These are phyloP conservation scores for Henckelia pumila DNA, from an alignment of 257 asterid species.

Conservation along the genomic window DNA sequence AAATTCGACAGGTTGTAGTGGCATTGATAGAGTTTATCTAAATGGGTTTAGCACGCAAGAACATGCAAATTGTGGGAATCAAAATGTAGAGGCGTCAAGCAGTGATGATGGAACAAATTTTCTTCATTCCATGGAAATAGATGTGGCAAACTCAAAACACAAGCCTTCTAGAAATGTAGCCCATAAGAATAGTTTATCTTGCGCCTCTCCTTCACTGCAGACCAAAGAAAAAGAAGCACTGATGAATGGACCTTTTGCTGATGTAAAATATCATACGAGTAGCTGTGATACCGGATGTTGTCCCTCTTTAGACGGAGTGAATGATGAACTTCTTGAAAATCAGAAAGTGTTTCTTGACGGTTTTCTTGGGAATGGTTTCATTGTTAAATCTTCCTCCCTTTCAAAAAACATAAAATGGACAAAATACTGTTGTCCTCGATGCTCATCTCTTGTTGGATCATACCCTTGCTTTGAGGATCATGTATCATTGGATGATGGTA, in stretches of 20 bases:
- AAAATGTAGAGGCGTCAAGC: slow-evolving; percentile 8
- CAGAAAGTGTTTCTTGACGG: slow-evolving; percentile 83
- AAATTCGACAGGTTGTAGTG: slow-evolving; percentile 19
- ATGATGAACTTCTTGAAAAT: slow-evolving; percentile 53
- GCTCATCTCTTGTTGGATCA: slow-evolving; percentile 74
- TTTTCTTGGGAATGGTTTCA: slow-evolving; percentile 75
- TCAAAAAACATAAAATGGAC: slow-evolving; percentile 73
- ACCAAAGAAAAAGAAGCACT: slow-evolving; percentile 32
- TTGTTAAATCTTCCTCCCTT: slow-evolving; percentile 66
- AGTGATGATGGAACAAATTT: slow-evolving; percentile 8
- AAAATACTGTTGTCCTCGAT: slow-evolving; percentile 63
- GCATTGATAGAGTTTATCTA: slow-evolving; percentile 18
- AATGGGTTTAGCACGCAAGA: slow-evolving; percentile 25
- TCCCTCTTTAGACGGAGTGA: slow-evolving; percentile 28
- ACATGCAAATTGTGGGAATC: slow-evolving; percentile 23
- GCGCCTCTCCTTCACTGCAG: slow-evolving; percentile 31
- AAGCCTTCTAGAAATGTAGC: slow-evolving; percentile 27
- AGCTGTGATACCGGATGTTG: slow-evolving; percentile 38
- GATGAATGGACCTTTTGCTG: slow-evolving; percentile 9
- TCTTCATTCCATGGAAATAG: slow-evolving; percentile 22
- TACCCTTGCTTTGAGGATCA: slow-evolving; percentile 67
- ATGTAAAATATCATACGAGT: slow-evolving; percentile 12
- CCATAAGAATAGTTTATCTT: slow-evolving; percentile 34
- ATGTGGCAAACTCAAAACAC: slow-evolving; percentile 12
- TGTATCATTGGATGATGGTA: slow-evolving; percentile 71